Base-by-base conservation (phyloP, 805 yeast genomes). In the Zygoascus ofunaensis region DNA sequence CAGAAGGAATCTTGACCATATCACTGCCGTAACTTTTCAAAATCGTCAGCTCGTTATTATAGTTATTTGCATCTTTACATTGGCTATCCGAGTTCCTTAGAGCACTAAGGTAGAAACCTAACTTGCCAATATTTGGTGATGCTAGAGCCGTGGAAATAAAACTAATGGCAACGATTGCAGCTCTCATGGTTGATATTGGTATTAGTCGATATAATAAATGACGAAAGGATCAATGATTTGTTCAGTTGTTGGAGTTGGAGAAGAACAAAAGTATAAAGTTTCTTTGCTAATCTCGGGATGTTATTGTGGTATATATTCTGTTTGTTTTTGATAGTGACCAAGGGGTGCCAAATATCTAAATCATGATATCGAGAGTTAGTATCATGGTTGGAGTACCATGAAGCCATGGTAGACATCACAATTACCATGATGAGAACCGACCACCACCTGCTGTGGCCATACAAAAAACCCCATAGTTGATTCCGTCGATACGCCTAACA, bases 81-180 rank as follows among this genome's bases (percentile, higher is more conserved):
- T 74, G 49, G 15, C 64, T 69, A 55, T 87, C 92, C 39, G 71
- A 64, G 62, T 79, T 74, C 58, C 79, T 78, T 66, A 84, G 69
- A 55, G 82, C 94, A 66, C 97, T 96, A 49, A 87, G 68, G 74
- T 86, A 81, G 72, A 89, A 80, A 48, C 89, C 94, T 51, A 87
- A 72, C 41, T 46, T 23, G 8, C 34, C 41, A 10, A 14, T 14
- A 14, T 10, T 4, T 22, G 41, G 23, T 22, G n/a, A 12, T n/a
- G 20, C 18, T 18, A 26, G 2, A 19, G 34, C 23, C 17, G 20
- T 12, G 4, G 14, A 4, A 22, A 20, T 8, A 19, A 28, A 12
- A 36, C 26, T 22, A n/a, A n/a, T 23, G 3, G 15, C 34, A 19
- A 15, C 18, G 4, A 37, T 5, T 15, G 34, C 34, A 20, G 26